Conservation (phyloP, 306 rosid species). For the Malus asiatica region DNA sequence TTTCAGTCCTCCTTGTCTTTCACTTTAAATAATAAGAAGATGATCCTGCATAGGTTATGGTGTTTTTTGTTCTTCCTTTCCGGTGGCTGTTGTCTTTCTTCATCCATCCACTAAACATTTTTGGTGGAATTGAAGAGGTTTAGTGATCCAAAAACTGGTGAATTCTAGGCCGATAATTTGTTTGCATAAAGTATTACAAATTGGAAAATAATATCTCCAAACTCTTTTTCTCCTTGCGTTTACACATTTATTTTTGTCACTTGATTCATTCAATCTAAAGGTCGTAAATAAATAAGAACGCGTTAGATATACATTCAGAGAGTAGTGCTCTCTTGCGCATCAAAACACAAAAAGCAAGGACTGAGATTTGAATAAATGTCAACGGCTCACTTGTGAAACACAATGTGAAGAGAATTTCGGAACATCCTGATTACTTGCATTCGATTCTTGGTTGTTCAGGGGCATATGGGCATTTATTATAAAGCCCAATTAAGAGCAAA, state of each 20-base stretch:
- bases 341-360: no score
- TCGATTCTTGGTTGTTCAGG: no score
- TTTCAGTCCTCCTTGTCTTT: not conserved
- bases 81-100: not conserved
- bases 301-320: no score
- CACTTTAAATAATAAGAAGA: not conserved
- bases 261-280: not conserved
- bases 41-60: not conserved
- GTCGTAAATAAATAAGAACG: no score
- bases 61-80: no score
- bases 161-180: not conserved
- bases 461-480: no score
- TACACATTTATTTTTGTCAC: no score
- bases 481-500: no score
- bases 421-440: not conserved
- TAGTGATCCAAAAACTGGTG: not conserved
- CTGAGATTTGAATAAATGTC: not conserved
- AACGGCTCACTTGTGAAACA: not conserved
- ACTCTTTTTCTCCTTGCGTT: not conserved
- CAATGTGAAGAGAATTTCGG: not conserved
- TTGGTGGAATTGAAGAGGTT: not conserved
- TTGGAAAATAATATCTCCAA: not conserved
- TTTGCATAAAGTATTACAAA: not conserved
- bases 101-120: not conserved
- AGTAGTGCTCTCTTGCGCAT: no score